Evolutionary conservation across 129 eudicot species (phyloP).

Genomic region (Flaveria linearis): DNA sequence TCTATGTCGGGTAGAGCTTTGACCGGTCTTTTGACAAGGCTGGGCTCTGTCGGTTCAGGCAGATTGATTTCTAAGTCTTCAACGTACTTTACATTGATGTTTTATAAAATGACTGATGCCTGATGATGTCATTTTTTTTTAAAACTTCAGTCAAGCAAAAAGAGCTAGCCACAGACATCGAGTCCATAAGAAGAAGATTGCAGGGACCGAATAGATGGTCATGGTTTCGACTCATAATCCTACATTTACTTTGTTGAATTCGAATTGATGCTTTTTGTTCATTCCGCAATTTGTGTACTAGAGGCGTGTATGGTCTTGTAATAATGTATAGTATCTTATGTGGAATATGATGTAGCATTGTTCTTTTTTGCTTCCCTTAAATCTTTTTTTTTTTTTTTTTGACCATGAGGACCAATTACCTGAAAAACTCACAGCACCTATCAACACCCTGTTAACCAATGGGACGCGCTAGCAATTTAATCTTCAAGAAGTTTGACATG

Average conservation of each 20-base stretch:
- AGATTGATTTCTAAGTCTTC: not conserved
- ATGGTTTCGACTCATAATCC: conserved; percentile 15
- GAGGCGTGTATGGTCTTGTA: conserved; percentile 39
- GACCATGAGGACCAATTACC: too few species aligned
- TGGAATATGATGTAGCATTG: conserved; percentile 30
- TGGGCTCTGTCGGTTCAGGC: not conserved
- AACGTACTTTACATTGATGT: not conserved
- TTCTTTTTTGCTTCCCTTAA: not conserved
- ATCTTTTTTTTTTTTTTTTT: too few species aligned
- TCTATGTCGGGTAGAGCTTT: not conserved
- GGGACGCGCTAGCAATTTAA: too few species aligned
- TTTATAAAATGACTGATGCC: not conserved
- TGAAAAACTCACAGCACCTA: too few species aligned
- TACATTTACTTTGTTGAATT: conserved; percentile 27
- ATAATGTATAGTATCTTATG: conserved; percentile 39
- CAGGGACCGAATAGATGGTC: conserved; percentile 71
- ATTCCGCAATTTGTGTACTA: conserved; percentile 28
- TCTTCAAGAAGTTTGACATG: too few species aligned
- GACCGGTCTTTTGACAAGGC: not conserved
- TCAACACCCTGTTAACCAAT: too few species aligned
- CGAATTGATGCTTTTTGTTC: conserved; percentile 22
- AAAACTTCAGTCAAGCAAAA: conserved; percentile 74
- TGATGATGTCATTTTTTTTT: conserved; percentile 10
- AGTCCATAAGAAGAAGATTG: conserved; percentile 88
- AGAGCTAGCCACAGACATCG: conserved; percentile 85